Evolutionary conservation across 805 yeast species (phyloP).

Genomic region (Peterozyma toletana): DNA sequence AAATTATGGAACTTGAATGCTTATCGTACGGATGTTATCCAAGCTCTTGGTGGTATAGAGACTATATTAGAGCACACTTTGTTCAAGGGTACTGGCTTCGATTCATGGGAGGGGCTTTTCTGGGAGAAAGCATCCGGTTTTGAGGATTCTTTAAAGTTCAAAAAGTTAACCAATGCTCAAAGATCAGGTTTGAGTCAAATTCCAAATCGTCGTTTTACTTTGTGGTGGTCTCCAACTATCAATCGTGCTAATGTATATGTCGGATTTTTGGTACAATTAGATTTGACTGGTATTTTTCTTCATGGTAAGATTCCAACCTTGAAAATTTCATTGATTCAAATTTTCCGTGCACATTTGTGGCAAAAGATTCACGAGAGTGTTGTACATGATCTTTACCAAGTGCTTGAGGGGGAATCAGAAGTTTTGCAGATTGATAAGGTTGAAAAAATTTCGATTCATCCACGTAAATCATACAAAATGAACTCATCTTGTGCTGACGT

Average conservation of each 20-base stretch:
- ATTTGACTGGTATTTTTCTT: conserved; percentile 90
- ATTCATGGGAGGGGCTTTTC: conserved; percentile 96
- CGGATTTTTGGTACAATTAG: conserved; percentile 93
- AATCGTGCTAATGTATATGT: conserved; percentile 97
- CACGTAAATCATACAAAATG: conserved; percentile 96
- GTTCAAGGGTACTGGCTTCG: conserved; percentile 95
- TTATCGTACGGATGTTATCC: conserved; percentile 92
- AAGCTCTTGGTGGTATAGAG: conserved; percentile 95
- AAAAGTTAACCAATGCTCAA: conserved; percentile 95
- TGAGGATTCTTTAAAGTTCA: conserved; percentile 92
- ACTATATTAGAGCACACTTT: conserved; percentile 92
- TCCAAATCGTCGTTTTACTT: conserved; percentile 92
- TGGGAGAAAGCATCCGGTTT: conserved; percentile 99
- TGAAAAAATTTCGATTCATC: conserved; percentile 89
- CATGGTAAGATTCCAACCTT: conserved; percentile 98
- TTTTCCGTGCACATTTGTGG: conserved; percentile 97
- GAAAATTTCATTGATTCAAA: conserved; percentile 91
- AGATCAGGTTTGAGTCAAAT: conserved; percentile 95
- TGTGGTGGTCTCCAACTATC: conserved; percentile 99
- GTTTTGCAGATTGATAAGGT: conserved; percentile 78
- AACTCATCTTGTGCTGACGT: conserved; percentile 93
- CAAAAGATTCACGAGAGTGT: conserved; percentile 96
- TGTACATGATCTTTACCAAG: conserved; percentile 90
- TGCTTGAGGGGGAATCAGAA: conserved; percentile 80
- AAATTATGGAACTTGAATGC: conserved; percentile 90